A percentile compares a stretch with the other conserved stretches of the same genome.
phyloP scores from a whole-genome alignment of 1,139 yeast species.

The Ashbya aceris region DNA sequence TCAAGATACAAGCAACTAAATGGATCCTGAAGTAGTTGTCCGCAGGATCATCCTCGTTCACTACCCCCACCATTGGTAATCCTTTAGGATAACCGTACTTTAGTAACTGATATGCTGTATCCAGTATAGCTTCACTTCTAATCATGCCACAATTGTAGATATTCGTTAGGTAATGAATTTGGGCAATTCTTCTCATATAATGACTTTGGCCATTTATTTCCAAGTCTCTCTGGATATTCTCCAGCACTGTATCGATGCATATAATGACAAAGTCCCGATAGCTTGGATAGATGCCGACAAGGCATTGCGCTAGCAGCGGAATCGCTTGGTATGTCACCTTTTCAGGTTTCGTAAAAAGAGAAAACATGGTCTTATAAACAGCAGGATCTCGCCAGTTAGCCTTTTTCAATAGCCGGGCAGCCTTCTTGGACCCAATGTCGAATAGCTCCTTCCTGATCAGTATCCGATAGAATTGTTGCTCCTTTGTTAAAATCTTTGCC shows the following conservation, averaged over 20 bases:
- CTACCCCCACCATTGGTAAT: conserved; percentile 41
- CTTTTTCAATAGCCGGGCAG: conserved; percentile 36
- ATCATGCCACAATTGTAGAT: conserved; percentile 45
- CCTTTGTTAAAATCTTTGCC: conserved; percentile 29
- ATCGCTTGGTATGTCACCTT: conserved; percentile 51
- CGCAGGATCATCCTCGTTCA: conserved; percentile 45
- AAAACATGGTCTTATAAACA: conserved; percentile 36
- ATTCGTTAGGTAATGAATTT: conserved; percentile 52
- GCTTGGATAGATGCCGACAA: conserved; percentile 33
- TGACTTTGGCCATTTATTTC: conserved; percentile 54
- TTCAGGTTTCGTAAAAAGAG: conserved; percentile 54
- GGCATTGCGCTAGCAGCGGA: conserved; percentile 40
- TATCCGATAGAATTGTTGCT: conserved; percentile 43
- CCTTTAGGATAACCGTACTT: conserved; percentile 62
- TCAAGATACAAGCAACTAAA: conserved; percentile 37
- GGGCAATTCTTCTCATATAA: conserved; percentile 56
- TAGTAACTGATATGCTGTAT: conserved; percentile 49
- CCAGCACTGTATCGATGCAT: conserved; percentile 59
- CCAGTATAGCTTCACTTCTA: conserved; percentile 39
- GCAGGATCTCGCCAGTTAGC: conserved; percentile 42
- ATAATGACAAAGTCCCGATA: conserved; percentile 35
- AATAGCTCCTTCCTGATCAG: conserved; percentile 46
- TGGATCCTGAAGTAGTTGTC: conserved; percentile 67
- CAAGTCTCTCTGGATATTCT: conserved; percentile 53
- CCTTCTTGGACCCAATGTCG: conserved; percentile 29